phyloP scores from a whole-genome alignment of 192 early-diverging fungal species.

The Gamsiella multidivaricata region DNA sequence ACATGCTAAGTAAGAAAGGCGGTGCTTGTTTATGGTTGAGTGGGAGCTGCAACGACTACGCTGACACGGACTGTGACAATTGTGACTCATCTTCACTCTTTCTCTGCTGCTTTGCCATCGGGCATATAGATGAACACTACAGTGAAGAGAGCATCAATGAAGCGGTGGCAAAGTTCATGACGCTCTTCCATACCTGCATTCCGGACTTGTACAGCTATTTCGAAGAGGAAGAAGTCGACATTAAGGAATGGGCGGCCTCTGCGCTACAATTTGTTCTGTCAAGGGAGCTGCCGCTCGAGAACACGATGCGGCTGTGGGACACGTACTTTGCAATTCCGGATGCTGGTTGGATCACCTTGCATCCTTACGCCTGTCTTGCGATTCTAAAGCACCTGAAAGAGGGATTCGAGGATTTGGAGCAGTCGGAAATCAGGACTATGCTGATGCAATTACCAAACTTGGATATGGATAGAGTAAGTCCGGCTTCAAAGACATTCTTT shows the following conservation, averaged over 20 bases:
- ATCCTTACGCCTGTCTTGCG: constrained; percentile 60
- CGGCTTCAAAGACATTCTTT: background rate
- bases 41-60: too few species aligned
- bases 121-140: constrained; percentile 82
- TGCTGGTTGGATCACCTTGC: constrained; percentile 19
- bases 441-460: constrained; percentile 79
- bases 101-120: background rate
- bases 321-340: constrained; percentile 80
- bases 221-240: constrained; percentile 93
- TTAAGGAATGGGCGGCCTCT: constrained; percentile 85
- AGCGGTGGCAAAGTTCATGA: constrained; percentile 87
- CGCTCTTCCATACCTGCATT: constrained; percentile 80
- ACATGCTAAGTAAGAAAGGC: constrained; percentile 67
- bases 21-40: too few species aligned
- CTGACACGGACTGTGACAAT: background rate
- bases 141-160: constrained; percentile 71
- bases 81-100: constrained; percentile 5
- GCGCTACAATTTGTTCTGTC: constrained; percentile 83
- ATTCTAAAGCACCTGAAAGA: constrained; percentile 81
- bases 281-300: constrained; percentile 82
- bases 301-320: constrained; percentile 84
- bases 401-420: constrained; percentile 88
- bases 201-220: constrained; percentile 94
- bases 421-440: constrained; percentile 87
- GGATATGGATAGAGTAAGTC: constrained; percentile 69